Evolutionary conservation across 495 filamentous ascomycete genomes (phyloP).

Genomic region (Neurospora sp.): DNA sequence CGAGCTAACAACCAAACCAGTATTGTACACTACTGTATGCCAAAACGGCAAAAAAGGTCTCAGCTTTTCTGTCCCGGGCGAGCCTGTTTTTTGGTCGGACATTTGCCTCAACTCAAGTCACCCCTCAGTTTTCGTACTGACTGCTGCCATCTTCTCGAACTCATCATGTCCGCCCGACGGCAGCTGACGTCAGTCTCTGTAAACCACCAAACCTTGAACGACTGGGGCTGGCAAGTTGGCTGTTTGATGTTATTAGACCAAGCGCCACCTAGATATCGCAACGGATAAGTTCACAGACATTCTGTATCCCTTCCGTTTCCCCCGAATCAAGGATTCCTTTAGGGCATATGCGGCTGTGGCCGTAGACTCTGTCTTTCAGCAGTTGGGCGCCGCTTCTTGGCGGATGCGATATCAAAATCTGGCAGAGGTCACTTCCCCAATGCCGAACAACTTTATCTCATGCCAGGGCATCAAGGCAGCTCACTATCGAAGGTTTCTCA

Average conservation of each 20-base stretch:
- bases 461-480: background rate
- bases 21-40: no score
- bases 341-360: background rate
- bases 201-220: background rate
- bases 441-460: background rate
- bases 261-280: background rate
- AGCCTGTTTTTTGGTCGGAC: background rate
- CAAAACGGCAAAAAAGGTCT: no score
- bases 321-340: background rate
- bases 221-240: background rate
- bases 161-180: background rate
- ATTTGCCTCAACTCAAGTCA: background rate
- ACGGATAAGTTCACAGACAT: background rate
- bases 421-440: background rate
- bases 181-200: background rate
- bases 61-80: no score
- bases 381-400: background rate
- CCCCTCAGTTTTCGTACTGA: background rate
- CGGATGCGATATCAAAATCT: background rate
- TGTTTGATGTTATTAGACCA: background rate
- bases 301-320: background rate
- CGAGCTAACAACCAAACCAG: no score
- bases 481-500: background rate
- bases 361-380: background rate
- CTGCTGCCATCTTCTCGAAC: background rate